These are phyloP conservation scores for Aegilops longissima DNA, from an alignment of 176 grass and related monocot species.

Conservation along the genomic window DNA sequence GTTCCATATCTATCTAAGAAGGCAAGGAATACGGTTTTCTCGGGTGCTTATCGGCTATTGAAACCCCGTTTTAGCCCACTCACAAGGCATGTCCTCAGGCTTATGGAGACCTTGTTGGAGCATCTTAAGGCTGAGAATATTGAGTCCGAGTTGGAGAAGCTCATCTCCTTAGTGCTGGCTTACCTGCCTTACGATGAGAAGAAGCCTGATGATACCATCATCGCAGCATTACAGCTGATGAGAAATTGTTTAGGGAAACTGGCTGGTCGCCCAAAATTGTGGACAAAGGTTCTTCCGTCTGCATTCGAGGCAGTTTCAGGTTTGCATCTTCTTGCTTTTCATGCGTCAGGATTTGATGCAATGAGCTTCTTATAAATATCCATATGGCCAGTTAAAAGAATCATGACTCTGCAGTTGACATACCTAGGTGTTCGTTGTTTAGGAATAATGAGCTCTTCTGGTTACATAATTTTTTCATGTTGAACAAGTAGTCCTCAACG, in stretches of 20 bases:
- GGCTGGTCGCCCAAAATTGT: conserved; percentile 39
- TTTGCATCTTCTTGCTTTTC: conserved; percentile 31
- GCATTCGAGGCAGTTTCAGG: conserved; percentile 76
- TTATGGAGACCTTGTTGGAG: conserved; percentile 60
- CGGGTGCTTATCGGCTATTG: conserved; percentile 60
- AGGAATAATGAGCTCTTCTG: neutral
- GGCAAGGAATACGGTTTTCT: conserved; percentile 58
- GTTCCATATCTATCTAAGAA: conserved; percentile 64
- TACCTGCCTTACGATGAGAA: conserved; percentile 69
- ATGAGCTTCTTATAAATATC: neutral
- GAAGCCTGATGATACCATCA: conserved; percentile 69
- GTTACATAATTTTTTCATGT: neutral
- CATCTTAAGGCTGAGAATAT: conserved; percentile 55
- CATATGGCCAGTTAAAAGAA: neutral
- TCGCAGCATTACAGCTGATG: conserved; percentile 53
- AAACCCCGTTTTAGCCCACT: conserved; percentile 47
- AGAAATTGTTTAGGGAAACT: conserved; percentile 70
- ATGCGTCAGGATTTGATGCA: neutral
- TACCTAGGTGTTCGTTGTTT: neutral
- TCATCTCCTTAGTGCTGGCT: conserved; percentile 52
- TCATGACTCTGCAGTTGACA: neutral
- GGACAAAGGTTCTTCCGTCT: conserved; percentile 60
- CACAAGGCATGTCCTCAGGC: conserved; percentile 60
- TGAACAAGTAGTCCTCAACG: neutral
- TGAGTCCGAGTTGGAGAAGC: conserved; percentile 49